These are phyloP conservation scores for Colletotrichum coccodes DNA, from an alignment of 2,329 filamentous ascomycete genomes.

Conservation along the genomic window DNA sequence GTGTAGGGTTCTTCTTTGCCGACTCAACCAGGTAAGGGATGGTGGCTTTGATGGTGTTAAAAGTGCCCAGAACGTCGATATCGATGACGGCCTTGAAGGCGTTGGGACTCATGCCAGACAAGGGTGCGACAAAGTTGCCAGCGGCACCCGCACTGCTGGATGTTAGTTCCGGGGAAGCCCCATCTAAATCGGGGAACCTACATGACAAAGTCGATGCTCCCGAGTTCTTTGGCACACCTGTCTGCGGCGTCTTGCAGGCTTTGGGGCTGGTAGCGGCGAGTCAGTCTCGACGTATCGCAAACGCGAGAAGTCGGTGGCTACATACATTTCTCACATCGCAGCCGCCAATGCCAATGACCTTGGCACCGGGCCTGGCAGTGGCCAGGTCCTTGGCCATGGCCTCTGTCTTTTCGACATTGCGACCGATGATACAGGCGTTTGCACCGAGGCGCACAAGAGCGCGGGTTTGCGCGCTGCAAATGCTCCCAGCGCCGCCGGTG, in stretches of 20 bases:
- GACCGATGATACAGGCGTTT: slow-evolving; percentile 92
- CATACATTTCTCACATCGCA: slow-evolving; percentile 79
- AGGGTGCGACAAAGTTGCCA: slow-evolving; percentile 92
- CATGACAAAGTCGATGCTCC: slow-evolving; percentile 93
- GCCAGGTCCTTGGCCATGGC: slow-evolving; percentile 83
- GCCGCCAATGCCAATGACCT: slow-evolving; percentile 87
- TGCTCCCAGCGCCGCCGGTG: slow-evolving; percentile 92
- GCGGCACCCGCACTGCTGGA: slow-evolving; percentile 84
- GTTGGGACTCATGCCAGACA: slow-evolving; percentile 84
- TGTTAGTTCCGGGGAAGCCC: not conserved
- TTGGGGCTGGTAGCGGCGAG: slow-evolving; percentile 56
- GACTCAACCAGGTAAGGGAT: slow-evolving; percentile 83
- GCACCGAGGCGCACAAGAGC: slow-evolving; percentile 92
- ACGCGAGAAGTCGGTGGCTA: slow-evolving; percentile 24
- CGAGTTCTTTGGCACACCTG: slow-evolving; percentile 83
- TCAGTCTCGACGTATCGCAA: slow-evolving; percentile 2
- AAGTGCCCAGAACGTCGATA: slow-evolving; percentile 93
- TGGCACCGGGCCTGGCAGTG: slow-evolving; percentile 79
- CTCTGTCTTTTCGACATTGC: slow-evolving; percentile 90
- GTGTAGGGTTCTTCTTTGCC: slow-evolving; percentile 70
- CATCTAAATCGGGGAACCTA: slow-evolving; percentile 53
- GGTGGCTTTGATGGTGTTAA: slow-evolving; percentile 94
- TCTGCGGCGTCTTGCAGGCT: slow-evolving; percentile 79
- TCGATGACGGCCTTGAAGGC: slow-evolving; percentile 97
- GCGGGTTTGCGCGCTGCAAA: slow-evolving; percentile 93